Base-by-base conservation (phyloP, 257 asterid genomes). In the Penstemon barbatus region DNA sequence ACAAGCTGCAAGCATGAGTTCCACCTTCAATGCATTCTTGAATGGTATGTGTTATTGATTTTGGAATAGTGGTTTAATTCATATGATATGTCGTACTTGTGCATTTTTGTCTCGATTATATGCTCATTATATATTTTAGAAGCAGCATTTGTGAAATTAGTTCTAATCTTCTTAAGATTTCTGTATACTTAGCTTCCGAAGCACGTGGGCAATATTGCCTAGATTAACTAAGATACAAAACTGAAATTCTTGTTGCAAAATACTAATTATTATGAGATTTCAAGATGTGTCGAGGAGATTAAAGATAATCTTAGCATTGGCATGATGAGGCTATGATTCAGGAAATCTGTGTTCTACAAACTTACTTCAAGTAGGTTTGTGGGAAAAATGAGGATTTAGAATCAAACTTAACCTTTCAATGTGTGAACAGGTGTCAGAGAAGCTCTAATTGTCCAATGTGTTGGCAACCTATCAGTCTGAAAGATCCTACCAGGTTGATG, bases 361-460 rank as follows among this genome's bases (percentile, higher is more conserved):
- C 18, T 43, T 8, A 45, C 44, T 46, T 36, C 40, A 12, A 49
- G 52, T 52, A 51, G 36, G 67, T 61, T 13, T 57, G 43, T 62
- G 43, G 43, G 65, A 77, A 53, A 50, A 56, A 8, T 51, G 64
- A 53, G 38, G 60, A 42, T 64, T 25, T 25, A 25, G 33, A 25
- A 25, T 25, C 50, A 49, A 55, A 56, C 63, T 74, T 55, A 72
- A 11, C 55, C 58, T 37, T 75, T 65, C 44, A 68, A 11, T 80
- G 52, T 55, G 61, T 65, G 55, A 64, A 65, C 77, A 93, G 98
- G 98, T 90, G 97, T 70, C 96, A 93, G 68, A 85, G 98, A 79
- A 93, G 98, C 79, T 93, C 98, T 60, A 84, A 83, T 57, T 93
- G 98, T 78, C 97, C 98, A 58, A 93, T 93, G 98, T 93, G 98